Evolutionary conservation across 352 stramenopile genomes (phyloP), one percentile per base, ranked within the genome.

Genomic region (Phytopythium kandeliae): DNA sequence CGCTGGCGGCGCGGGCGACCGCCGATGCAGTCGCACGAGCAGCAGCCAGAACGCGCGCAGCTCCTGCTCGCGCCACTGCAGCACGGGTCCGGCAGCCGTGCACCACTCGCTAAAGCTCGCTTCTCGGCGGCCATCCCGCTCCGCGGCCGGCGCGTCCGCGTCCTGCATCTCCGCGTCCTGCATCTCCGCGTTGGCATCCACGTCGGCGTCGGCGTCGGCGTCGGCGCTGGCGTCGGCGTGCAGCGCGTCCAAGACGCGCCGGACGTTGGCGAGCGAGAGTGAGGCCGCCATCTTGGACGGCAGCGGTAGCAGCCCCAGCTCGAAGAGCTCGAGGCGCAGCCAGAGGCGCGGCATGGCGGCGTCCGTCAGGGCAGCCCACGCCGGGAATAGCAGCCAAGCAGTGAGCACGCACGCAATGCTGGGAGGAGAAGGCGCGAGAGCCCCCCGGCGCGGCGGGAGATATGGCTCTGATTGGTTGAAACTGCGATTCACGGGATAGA

Each of bases 271-370:
- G 34, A 89, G 48, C 17, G 79, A 90, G 17, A 91, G 60, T 28
- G 75, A 80, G 8, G 68, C 58, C 17, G 78, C 62, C 55, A 83
- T 74, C 45, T 87, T 87, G 58, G 78, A 88, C 36, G 80, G 79
- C 48, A 93, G 58, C 48, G 78, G 71, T 54, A 93, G 51, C 21
- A 90, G 53, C 22, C 81, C 81, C n/a, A 89, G 69, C 73, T 93
- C 83, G 55, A 93, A 91, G 45, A 93, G 78, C 68, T 93, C 83
- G 24, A 93, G 58, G 40, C 83, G 83, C 41, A 93, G 65, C 83
- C 83, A 93, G 51, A 93, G 78, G 50, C 69, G 77, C 43, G 74
- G 60, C 72, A 86, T 87, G 21, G 56, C 60, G 17, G 48, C n/a
- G n/a, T n/a, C n/a, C n/a, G n/a, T n/a, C n/a, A n/a, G n/a, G n/a